Conservation (phyloP, 1,284 basidiomycete genomes). For the Sanguinoderma infundibulare region DNA sequence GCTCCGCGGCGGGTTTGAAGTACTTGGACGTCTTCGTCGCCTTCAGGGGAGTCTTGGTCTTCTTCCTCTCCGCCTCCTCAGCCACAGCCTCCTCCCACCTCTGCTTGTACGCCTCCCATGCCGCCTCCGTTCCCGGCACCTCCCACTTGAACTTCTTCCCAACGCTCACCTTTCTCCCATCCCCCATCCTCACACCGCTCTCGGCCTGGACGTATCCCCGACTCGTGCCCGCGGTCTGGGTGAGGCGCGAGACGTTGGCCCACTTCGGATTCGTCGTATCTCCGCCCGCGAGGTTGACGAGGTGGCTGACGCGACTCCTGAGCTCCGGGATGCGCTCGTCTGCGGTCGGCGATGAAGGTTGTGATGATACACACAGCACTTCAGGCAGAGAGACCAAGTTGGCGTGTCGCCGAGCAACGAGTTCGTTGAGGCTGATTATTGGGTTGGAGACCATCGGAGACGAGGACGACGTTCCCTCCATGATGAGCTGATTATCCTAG, state of each 20-base stretch:
- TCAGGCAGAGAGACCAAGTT: constrained; percentile 22
- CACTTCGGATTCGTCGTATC: constrained; percentile 35
- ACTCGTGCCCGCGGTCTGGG: constrained; percentile 30
- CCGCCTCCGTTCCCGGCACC: constrained; percentile 33
- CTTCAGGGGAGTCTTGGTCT: background rate
- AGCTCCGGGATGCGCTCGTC: constrained; percentile 17
- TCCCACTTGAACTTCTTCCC: constrained; percentile 27
- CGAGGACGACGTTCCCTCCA: constrained; percentile 10
- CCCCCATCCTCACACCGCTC: constrained; percentile 30
- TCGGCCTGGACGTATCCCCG: constrained; percentile 29
- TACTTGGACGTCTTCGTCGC: constrained; percentile 31
- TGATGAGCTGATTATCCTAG: background rate
- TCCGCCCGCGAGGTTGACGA: constrained; percentile 22
- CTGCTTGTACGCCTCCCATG: constrained; percentile 32
- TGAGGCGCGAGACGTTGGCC: constrained; percentile 31
- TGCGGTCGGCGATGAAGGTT: constrained; percentile 23
- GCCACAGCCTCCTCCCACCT: constrained; percentile 28
- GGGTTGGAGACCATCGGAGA: constrained; percentile 1
- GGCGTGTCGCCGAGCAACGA: constrained; percentile 15
- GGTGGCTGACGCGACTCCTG: constrained; percentile 20
- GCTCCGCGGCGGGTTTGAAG: constrained; percentile 12
- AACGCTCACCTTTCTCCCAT: constrained; percentile 19
- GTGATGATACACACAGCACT: constrained; percentile 26
- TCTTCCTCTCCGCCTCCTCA: constrained; percentile 2
- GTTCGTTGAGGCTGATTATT: constrained; percentile 19